Base-by-base conservation (phyloP, 805 yeast species). In the Ogataea polymorpha region DNA sequence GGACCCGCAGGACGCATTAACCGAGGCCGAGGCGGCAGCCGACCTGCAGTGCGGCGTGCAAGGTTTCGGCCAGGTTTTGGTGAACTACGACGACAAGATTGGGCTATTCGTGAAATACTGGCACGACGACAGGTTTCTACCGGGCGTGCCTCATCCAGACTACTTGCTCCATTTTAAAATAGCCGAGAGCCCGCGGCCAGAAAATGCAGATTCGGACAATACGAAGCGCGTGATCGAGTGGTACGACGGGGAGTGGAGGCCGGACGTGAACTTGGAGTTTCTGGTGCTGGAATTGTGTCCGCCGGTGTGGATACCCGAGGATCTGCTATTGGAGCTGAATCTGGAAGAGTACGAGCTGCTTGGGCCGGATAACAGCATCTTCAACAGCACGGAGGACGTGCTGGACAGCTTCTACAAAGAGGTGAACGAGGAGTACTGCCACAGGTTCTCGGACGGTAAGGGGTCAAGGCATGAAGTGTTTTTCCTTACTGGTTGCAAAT, bases 131-230 rank as follows among this genome's bases (percentile, higher is more conserved):
- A 42, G 65, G 32, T 54, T 46, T 40, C 37, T 58, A 5, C 55
- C 54, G 3, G 51, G 52, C 16, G 37, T 37, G 8, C 34, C 48
- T 5, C 45, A 42, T 23, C 61, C 59, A 4, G 23, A 33, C 15
- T 61, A 61, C 36, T 29, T 56, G 35, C 45, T 63, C 3, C 66
- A 63, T 47, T 63, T 63, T 41, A 62, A 62, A 35, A 57, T 63
- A 10, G 54, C 53, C 11, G 67, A 62, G 32, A 54, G 49, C 32
- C 11, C 34, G 23, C 35, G 36, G 23, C 23, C 29, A 9, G 42
- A 39, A n/a, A 16, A 23, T 5, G 50, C 54, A 6, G 65, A 61
- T 29, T 51, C 45, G 24, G 27, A 44, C 25, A 46, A 42, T 15
- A 31, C 31, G 7, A 39, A 42, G 23, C 40, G 46, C 8, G 47